A percentile compares a stretch with the other conserved stretches of the same genome.
Evolutionary conservation across 345 rosid species (phyloP).

Genomic region (Lenwebbia sp.): DNA sequence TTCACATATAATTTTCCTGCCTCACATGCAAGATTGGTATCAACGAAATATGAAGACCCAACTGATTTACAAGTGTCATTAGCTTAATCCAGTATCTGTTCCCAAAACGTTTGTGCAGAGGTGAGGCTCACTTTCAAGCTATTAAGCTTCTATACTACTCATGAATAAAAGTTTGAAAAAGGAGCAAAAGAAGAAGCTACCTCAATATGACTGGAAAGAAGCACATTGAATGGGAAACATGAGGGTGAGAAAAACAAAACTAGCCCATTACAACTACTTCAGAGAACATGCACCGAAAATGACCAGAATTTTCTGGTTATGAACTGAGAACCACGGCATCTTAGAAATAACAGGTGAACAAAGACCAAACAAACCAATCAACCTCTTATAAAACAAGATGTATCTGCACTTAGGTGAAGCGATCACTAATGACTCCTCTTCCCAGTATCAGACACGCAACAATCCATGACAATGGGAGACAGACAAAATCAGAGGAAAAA

Average conservation of each 20-base stretch:
- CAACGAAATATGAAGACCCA: background rate
- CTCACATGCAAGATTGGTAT: background rate
- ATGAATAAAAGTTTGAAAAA: background rate
- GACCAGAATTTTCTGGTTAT: background rate
- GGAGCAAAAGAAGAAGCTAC: background rate
- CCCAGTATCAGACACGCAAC: background rate
- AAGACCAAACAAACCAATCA: background rate
- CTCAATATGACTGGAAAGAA: background rate
- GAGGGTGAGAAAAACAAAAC: background rate
- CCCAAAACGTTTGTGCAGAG: background rate
- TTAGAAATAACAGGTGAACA: background rate
- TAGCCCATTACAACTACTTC: background rate
- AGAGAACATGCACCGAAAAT: background rate
- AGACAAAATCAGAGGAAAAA: background rate
- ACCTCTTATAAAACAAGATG: background rate
- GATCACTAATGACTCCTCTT: background rate
- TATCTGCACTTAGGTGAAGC: background rate
- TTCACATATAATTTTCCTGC: background rate
- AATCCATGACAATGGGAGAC: background rate
- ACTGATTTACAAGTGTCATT: background rate
- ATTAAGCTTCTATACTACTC: background rate
- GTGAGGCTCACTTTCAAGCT: background rate
- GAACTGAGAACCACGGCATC: background rate
- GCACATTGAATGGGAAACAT: background rate
- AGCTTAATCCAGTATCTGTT: background rate